Evolutionary conservation across 768 basidiomycete genomes (phyloP), one percentile per base, ranked within the genome.

Genomic region (Lenzites betulinus): DNA sequence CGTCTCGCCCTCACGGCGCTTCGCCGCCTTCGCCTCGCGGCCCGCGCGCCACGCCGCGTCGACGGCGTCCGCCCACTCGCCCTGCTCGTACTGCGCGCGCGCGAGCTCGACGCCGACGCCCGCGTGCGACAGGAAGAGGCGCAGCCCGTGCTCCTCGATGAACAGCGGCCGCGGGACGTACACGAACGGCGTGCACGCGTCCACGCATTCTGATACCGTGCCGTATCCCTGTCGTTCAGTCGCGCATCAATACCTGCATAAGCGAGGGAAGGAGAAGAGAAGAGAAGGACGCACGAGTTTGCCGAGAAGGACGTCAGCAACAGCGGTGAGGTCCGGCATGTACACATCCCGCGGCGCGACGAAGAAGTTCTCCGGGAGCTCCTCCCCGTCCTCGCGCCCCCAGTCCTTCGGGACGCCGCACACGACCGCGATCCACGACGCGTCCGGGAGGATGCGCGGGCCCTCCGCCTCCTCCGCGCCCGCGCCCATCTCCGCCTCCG

Each of bases 111-210:
- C 77, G 9, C 89, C 88, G 16, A 86, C 83, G 15, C 90, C 90
- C 46, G 87, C 82, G 23, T 74, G 75, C 39, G 83, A 77, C 39
- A 92, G 82, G 33, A 89, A 75, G 15, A 86, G 76, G 5, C 84
- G 82, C 33, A 93, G 76, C 3, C 91, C 91, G 65, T 89, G 85
- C 69, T 93, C 91, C 67, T 92, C 90, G 42, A 92, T 83, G 65
- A 93, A 92, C 38, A 92, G 76, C 0, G 91, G 91, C 2, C 90
- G 80, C 1, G 90, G 86, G 13, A 92, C 89, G 67, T 87, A 93
- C 33, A 93, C 83, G 59, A 92, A 90, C 5, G 90, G 88, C 16
- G 90, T 91, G 62, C 82, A 82, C 5, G 87, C 78, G 66, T 91
- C 88, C 18, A 92, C 83, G 60, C 88, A 89, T 67, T 93, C 90